Evolutionary conservation across 805 yeast genomes (phyloP).

Genomic region (Kodamaea laetipori): DNA sequence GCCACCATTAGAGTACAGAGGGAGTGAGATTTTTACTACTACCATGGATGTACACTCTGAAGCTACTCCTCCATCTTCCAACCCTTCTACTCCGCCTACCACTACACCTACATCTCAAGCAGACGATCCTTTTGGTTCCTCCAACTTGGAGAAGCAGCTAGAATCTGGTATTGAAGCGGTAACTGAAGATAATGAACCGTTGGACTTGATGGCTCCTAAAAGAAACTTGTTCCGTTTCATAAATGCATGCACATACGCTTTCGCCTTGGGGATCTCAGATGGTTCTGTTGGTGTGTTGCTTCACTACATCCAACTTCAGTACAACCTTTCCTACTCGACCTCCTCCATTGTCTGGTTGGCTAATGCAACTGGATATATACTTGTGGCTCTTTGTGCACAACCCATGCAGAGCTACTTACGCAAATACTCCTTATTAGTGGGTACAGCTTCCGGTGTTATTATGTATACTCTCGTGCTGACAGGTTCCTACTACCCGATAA

Average conservation of each 20-base stretch:
- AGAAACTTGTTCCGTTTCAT: constrained; percentile 19
- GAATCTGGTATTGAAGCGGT: background rate
- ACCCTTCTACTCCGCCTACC: constrained; percentile 1
- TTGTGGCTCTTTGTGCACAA: constrained; percentile 21
- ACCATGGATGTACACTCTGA: constrained; percentile 5
- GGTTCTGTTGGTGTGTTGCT: constrained; percentile 27
- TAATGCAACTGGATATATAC: constrained; percentile 22
- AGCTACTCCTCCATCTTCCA: background rate
- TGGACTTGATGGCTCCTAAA: constrained; percentile 21
- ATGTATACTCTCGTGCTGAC: constrained; percentile 22
- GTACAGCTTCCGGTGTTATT: constrained; percentile 11
- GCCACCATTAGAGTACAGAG: constrained; percentile 10
- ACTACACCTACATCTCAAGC: background rate
- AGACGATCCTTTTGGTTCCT: background rate
- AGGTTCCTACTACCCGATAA: constrained; percentile 24
- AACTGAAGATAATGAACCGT: background rate
- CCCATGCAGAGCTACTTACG: constrained; percentile 21
- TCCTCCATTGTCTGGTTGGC: constrained; percentile 26
- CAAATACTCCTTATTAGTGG: constrained; percentile 19
- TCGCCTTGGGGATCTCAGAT: constrained; percentile 21
- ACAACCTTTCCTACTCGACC: constrained; percentile 20
- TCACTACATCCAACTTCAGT: constrained; percentile 23
- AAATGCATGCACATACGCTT: constrained; percentile 21
- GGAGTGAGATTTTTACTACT: constrained; percentile 10
- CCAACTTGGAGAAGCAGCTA: background rate